Evolutionary conservation across 2,329 filamentous ascomycete species (phyloP).

Genomic region (Diaporthe nobilis): DNA sequence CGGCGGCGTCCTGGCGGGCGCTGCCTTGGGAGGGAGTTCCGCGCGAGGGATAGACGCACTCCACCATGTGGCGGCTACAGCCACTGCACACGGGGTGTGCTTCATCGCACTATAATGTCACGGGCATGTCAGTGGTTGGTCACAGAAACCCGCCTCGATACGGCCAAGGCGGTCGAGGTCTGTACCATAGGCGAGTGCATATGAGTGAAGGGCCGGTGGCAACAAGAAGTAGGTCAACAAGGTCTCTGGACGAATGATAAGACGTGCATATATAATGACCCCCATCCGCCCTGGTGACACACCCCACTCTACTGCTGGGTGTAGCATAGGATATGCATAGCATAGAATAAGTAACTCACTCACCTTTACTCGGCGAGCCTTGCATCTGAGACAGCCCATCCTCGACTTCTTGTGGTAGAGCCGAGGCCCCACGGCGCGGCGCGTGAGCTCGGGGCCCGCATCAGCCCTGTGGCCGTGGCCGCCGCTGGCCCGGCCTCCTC

Average conservation of each 20-base stretch:
- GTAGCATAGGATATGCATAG: background rate
- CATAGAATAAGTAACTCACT: constrained; percentile 7
- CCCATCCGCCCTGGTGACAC: background rate
- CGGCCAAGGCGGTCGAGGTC: background rate
- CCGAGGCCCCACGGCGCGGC: constrained; percentile 43
- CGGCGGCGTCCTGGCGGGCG: background rate
- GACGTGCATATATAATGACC: constrained; percentile 1
- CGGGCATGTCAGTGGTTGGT: background rate
- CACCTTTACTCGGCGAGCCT: constrained; percentile 51
- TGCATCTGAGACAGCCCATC: constrained; percentile 50
- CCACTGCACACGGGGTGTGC: constrained; percentile 45
- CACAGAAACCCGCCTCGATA: background rate
- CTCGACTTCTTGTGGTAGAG: constrained; percentile 52
- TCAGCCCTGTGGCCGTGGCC: background rate
- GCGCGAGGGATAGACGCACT: constrained; percentile 44
- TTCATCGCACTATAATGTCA: constrained; percentile 46
- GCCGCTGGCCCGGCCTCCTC: background rate
- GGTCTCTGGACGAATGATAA: background rate
- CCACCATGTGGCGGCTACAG: constrained; percentile 46
- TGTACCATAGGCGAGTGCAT: background rate
- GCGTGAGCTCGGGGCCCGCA: constrained; percentile 12
- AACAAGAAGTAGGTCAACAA: background rate
- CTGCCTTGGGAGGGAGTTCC: background rate
- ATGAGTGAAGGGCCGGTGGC: background rate
- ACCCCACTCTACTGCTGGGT: background rate